These are phyloP conservation scores for Tolypocladium guangdongense DNA, from an alignment of 2,329 filamentous ascomycete species.

Conservation along the genomic window DNA sequence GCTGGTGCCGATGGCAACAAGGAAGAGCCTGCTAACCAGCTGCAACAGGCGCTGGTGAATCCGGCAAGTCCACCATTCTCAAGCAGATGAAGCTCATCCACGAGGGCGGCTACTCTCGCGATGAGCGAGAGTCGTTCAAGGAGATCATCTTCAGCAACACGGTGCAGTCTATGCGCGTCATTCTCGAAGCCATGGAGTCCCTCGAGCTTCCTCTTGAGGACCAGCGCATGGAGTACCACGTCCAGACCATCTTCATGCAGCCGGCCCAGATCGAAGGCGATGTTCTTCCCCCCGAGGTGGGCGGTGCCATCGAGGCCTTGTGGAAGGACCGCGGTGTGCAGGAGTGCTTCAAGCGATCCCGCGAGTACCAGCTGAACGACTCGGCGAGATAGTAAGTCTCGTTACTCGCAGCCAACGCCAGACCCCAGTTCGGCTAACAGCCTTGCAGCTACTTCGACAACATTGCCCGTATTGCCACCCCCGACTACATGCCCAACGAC, in stretches of 20 bases:
- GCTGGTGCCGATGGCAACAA: background rate
- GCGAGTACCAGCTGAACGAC: constrained; percentile 94
- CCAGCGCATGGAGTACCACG: constrained; percentile 89
- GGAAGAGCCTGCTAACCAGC: background rate
- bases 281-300: constrained; percentile 86
- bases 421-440: constrained; percentile 18
- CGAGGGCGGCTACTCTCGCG: constrained; percentile 95
- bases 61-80: constrained; percentile 85
- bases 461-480: constrained; percentile 78
- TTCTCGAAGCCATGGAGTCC: constrained; percentile 58
- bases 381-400: constrained; percentile 75
- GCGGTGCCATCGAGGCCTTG: constrained; percentile 80
- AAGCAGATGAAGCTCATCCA: constrained; percentile 99
- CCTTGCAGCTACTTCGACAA: constrained; percentile 83
- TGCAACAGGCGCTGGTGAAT: constrained; percentile 79
- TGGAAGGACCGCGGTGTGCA: constrained; percentile 92
- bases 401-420: background rate
- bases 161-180: constrained; percentile 59
- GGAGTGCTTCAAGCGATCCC: constrained; percentile 88
- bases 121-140: constrained; percentile 62
- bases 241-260: constrained; percentile 98
- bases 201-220: constrained; percentile 76
- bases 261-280: constrained; percentile 94
- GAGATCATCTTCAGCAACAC: constrained; percentile 64
- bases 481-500: constrained; percentile 90